A percentile compares a stretch with the other conserved stretches of the same genome.
Conservation (phyloP, 345 rosid species). For the Laguncularia racemosa region DNA sequence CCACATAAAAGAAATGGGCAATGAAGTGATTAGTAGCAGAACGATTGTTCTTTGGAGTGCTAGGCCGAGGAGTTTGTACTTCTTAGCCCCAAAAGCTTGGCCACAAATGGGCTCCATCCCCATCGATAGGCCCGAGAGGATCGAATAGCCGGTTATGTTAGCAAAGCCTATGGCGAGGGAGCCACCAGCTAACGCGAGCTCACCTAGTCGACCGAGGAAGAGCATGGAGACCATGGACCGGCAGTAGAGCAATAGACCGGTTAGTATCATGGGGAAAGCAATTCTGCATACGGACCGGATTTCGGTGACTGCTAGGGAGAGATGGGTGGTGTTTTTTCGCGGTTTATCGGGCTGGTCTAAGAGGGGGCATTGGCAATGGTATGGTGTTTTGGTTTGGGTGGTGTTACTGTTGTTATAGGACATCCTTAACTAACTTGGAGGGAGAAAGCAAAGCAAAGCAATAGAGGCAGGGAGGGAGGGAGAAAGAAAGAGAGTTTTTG, state of each 20-base stretch:
- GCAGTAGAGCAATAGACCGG: slow-evolving; percentile 65
- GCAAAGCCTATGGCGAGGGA: slow-evolving; percentile 83
- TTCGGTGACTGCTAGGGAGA: slow-evolving; percentile 33
- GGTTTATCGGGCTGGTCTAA: neutral
- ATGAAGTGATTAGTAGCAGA: slow-evolving; percentile 42
- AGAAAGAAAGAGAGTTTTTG: neutral
- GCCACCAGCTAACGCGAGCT: slow-evolving; percentile 70
- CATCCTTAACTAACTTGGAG: too few species aligned
- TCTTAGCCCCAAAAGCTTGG: slow-evolving; percentile 80
- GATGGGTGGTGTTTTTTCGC: slow-evolving; percentile 4
- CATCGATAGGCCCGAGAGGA: slow-evolving; percentile 81
- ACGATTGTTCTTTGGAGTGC: slow-evolving; percentile 64
- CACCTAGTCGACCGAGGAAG: slow-evolving; percentile 71
- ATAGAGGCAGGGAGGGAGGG: neutral
- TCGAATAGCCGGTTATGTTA: slow-evolving; percentile 82
- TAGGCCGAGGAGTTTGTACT: slow-evolving; percentile 39
- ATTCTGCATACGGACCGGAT: slow-evolving; percentile 40
- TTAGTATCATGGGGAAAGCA: slow-evolving; percentile 64
- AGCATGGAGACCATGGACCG: slow-evolving; percentile 84
- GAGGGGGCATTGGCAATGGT: slow-evolving; percentile 6
- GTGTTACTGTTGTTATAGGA: neutral
- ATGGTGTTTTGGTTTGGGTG: slow-evolving; percentile 4
- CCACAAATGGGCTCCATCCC: slow-evolving; percentile 94
- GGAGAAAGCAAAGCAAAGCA: too few species aligned
- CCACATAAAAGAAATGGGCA: slow-evolving; percentile 73